Evolutionary conservation across 1,284 basidiomycete genomes (phyloP).

Genomic region (Ganoderma lucidum): DNA sequence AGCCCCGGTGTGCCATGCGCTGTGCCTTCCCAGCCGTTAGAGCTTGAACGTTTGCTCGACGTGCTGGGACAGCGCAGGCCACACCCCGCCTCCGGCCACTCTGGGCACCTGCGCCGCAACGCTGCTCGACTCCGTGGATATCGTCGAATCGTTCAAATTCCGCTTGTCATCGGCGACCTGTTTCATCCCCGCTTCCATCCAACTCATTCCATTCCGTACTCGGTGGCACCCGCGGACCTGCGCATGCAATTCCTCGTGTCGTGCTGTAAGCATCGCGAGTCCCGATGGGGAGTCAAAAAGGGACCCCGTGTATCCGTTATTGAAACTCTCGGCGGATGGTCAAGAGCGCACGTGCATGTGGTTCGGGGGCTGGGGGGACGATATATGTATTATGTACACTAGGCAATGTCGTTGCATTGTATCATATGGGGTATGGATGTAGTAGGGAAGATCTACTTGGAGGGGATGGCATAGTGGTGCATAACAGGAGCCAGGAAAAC

Average conservation of each 20-base stretch:
- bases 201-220: not conserved
- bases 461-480: conserved; percentile 28
- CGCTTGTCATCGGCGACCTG: conserved; percentile 20
- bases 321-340: not conserved
- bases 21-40: not conserved
- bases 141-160: conserved; percentile 8
- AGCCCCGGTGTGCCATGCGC: conserved; percentile 7
- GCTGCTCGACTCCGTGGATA: conserved; percentile 12
- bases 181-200: not conserved
- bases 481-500: conserved; percentile 20
- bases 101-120: conserved; percentile 7
- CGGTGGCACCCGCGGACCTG: conserved; percentile 3
- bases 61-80: not conserved
- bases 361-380: not conserved
- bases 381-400: conserved; percentile 24
- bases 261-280: conserved; percentile 4
- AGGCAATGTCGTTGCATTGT: conserved; percentile 22
- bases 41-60: conserved; percentile 7
- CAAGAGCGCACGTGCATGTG: not conserved
- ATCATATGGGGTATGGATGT: conserved; percentile 31
- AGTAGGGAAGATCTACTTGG: conserved; percentile 21
- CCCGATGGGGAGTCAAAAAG: not conserved
- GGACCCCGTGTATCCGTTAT: not conserved
- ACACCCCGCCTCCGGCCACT: conserved; percentile 8
- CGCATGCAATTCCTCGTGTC: not conserved